Percentiles rank a stretch among this genome's conserved stretches.
Conservation (phyloP, 768 basidiomycete genomes). For the Dentipellis fragilis region DNA sequence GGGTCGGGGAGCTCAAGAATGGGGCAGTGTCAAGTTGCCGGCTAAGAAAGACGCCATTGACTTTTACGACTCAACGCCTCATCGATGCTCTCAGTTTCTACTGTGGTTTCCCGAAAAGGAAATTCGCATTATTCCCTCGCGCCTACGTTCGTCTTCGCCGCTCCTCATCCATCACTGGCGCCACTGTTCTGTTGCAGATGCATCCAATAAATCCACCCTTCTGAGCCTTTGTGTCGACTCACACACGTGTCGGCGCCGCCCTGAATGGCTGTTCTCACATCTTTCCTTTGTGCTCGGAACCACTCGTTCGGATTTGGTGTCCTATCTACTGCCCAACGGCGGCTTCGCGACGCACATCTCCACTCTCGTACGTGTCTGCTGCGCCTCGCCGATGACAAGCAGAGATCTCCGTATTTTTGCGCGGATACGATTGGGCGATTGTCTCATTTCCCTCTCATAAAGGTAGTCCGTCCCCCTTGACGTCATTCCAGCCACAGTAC, state of each 20-base stretch:
- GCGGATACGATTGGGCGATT: background rate
- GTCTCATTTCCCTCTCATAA: background rate
- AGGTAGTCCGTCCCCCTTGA: background rate
- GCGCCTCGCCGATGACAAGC: too few species aligned
- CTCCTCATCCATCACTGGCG: background rate
- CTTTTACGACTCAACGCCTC: constrained; percentile 8
- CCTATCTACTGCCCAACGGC: background rate
- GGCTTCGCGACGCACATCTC: too few species aligned
- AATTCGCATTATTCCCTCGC: background rate
- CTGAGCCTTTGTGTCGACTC: background rate
- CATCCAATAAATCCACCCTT: background rate
- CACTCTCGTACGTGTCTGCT: too few species aligned
- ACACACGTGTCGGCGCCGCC: background rate
- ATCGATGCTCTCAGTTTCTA: constrained; percentile 4
- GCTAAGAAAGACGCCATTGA: constrained; percentile 1
- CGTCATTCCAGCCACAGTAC: background rate
- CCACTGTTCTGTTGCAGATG: background rate
- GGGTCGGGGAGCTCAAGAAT: too few species aligned
- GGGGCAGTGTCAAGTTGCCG: background rate
- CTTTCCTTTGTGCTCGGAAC: background rate
- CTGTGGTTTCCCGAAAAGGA: constrained; percentile 3
- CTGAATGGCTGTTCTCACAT: background rate
- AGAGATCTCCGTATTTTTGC: background rate
- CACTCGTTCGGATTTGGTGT: background rate
- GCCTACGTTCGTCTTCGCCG: background rate